These are phyloP conservation scores for Trichophyton schoenleinii DNA, from an alignment of 2,329 filamentous ascomycete genomes.

Conservation along the genomic window DNA sequence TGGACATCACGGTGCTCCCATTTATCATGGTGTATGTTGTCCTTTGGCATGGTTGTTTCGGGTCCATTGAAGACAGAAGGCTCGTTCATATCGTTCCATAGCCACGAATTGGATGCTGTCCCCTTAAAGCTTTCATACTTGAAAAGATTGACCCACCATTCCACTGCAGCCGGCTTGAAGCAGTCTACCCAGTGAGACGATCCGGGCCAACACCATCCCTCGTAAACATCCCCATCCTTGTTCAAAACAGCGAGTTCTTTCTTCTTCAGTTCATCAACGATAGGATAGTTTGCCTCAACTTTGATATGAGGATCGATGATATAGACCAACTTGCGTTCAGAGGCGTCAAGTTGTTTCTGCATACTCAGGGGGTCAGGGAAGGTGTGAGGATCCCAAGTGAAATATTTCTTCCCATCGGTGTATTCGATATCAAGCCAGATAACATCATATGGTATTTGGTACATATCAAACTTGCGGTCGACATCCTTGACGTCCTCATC, in stretches of 20 bases:
- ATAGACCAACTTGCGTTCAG: slow-evolving; percentile 77
- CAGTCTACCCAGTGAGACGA: slow-evolving; percentile 93
- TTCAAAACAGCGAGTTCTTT: slow-evolving; percentile 76
- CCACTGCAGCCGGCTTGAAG: slow-evolving; percentile 81
- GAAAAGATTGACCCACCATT: slow-evolving; percentile 87
- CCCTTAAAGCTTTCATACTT: slow-evolving; percentile 80
- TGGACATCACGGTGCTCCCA: slow-evolving; percentile 98
- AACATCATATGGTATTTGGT: slow-evolving; percentile 91
- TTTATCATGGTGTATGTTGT: slow-evolving; percentile 78
- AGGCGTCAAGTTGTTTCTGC: slow-evolving; percentile 73
- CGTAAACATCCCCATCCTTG: slow-evolving; percentile 79
- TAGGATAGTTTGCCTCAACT: slow-evolving; percentile 63
- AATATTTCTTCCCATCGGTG: slow-evolving; percentile 93
- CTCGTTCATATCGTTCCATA: slow-evolving; percentile 99
- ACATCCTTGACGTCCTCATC: slow-evolving; percentile 96
- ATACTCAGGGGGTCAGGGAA: slow-evolving; percentile 79
- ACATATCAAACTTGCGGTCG: slow-evolving; percentile 89
- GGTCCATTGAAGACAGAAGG: slow-evolving; percentile 97
- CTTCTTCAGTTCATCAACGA: slow-evolving; percentile 69
- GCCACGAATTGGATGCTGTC: slow-evolving; percentile 71
- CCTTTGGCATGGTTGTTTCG: slow-evolving; percentile 97
- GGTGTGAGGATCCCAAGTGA: slow-evolving; percentile 85
- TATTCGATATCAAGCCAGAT: slow-evolving; percentile 99
- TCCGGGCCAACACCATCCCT: slow-evolving; percentile 98
- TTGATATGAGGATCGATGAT: slow-evolving; percentile 99